Base-by-base conservation (phyloP, 2,329 filamentous ascomycete species). In the Diaporthe aspalathi region DNA sequence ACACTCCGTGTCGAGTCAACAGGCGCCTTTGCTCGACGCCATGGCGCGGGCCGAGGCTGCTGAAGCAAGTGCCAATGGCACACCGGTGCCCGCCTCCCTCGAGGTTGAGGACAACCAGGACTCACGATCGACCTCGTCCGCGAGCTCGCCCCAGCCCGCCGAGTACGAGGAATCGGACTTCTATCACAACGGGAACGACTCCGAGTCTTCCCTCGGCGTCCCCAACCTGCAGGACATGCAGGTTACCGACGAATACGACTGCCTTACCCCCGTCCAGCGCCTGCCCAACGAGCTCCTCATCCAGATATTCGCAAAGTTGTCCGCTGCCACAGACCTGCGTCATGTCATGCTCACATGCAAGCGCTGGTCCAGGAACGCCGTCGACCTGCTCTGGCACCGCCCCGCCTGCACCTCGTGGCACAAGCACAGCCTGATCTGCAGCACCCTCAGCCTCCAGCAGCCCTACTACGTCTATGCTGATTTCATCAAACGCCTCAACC, bases 231-330 rank as follows among this genome's bases (percentile, higher is more conserved):
- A 91, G 78, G 92, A 94, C 77, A 92, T 91, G 88, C 91, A 88
- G 79, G 90, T 90, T 74, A 87, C 87, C 76, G 89, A 90, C 76
- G 90, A 92, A 78, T 85, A 90, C 75, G 87, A 88, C 77, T 93
- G 92, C 77, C 83, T 91, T 68, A 91, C 92, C n/a, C 94, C 95
- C 60, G 91, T 98, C 72, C 92, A 93, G 76, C 90, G 93, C 70
- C 87, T 99, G 45, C 96, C 96, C 49, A 95, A 95, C 80, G 96
- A 99, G 85, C 93, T 99, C 73, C 90, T 98, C 79, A 98, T 99
- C 78, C 89, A 91, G 81, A 92, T 98, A 78, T 98, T 99, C 82
- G 87, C 93, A 45, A 96, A 94, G 81, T 89, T 99, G 71, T 91
- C 87, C 77, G 90, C 88, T 16, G 88, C 94, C 2, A 84, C 86